A percentile compares a stretch with the other conserved stretches of the same genome.
phyloP scores from a whole-genome alignment of 192 early-diverging fungal species.

The Funneliformis geosporum region DNA sequence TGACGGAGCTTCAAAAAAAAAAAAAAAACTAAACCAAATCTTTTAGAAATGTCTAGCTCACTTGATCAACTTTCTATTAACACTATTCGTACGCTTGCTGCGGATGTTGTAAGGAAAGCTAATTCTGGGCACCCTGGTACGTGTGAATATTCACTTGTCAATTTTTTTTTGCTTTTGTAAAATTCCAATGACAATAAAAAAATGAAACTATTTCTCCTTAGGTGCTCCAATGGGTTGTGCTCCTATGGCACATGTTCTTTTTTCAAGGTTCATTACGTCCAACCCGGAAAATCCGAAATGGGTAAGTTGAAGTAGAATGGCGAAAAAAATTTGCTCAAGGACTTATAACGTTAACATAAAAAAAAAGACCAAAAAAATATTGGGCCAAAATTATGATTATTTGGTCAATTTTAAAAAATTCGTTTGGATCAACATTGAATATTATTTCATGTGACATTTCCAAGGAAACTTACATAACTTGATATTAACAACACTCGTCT shows the following conservation, averaged over 20 bases:
- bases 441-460: too few species aligned
- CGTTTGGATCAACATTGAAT: too few species aligned
- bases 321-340: too few species aligned
- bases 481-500: background rate
- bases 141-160: background rate
- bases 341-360: too few species aligned
- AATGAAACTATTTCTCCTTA: conserved; percentile 14
- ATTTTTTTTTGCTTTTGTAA: background rate
- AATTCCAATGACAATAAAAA: too few species aligned
- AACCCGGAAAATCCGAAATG: conserved; percentile 90
- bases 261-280: conserved; percentile 76
- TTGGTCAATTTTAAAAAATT: too few species aligned
- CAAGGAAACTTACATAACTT: too few species aligned
- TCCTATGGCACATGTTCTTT: conserved; percentile 89
- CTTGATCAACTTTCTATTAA: conserved; percentile 69
- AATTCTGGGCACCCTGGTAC: conserved; percentile 93
- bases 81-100: conserved; percentile 87
- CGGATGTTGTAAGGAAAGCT: conserved; percentile 85
- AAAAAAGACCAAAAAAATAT: too few species aligned
- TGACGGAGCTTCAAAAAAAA: too few species aligned
- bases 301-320: conserved; percentile 49
- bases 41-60: background rate
- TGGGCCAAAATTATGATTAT: too few species aligned
- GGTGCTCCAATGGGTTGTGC: conserved; percentile 98
- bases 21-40: background rate